Evolutionary conservation across 2,329 filamentous ascomycete species (phyloP).

Genomic region (Claviceps spartinae): DNA sequence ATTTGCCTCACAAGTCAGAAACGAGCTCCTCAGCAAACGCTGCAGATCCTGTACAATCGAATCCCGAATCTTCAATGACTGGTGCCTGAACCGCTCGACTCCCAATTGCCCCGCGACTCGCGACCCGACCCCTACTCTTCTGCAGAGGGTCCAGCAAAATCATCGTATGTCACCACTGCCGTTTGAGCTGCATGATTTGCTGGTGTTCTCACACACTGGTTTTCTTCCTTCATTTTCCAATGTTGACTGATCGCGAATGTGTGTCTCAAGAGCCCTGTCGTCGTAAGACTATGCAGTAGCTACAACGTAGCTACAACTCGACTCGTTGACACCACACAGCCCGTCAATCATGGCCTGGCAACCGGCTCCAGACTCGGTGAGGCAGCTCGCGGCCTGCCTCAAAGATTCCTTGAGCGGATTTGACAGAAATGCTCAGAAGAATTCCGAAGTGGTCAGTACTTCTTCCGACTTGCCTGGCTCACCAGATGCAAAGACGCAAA

Average conservation of each 20-base stretch:
- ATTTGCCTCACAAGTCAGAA: background rate
- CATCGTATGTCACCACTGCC: conserved; percentile 1
- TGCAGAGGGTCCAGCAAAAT: background rate
- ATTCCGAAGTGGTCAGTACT: conserved; percentile 66
- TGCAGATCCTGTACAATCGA: background rate
- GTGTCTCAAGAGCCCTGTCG: background rate
- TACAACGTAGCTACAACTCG: background rate
- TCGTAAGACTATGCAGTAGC: background rate
- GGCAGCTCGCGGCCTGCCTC: conserved; percentile 78
- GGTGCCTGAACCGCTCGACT: background rate
- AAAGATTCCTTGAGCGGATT: conserved; percentile 83
- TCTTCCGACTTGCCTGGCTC: background rate
- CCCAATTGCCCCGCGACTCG: background rate
- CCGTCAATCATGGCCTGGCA: conserved; percentile 71
- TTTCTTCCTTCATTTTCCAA: background rate
- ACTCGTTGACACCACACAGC: background rate
- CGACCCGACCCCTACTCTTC: background rate
- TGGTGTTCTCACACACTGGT: background rate
- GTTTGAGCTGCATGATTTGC: background rate
- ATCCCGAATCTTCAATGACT: background rate
- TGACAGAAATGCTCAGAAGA: conserved; percentile 67
- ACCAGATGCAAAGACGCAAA: background rate
- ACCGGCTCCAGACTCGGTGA: conserved; percentile 73
- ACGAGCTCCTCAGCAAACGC: background rate
- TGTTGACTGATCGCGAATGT: background rate